phyloP scores from a whole-genome alignment of 495 filamentous ascomycete genomes.

The Choiromyces venosus region DNA sequence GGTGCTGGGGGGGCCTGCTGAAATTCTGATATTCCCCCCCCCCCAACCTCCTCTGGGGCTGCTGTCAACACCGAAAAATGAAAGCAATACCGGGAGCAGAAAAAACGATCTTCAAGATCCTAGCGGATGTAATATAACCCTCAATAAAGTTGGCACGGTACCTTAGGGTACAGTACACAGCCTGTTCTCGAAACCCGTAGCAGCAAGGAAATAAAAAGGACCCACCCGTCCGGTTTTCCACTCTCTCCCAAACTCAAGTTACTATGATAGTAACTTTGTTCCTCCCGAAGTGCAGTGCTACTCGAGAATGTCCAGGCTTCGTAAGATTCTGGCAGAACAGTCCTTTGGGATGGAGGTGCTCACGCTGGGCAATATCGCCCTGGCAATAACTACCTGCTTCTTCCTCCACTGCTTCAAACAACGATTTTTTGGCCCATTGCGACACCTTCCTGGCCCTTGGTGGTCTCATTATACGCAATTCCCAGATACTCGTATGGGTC shows the following conservation, averaged over 20 bases:
- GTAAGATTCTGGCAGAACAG: background rate
- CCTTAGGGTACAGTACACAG: no score
- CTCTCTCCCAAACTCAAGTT: background rate
- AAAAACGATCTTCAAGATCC: background rate
- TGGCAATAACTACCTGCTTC: no score
- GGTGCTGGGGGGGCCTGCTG: no score
- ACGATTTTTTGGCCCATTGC: constrained; percentile 13
- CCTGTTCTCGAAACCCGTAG: background rate
- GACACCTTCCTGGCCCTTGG: constrained; percentile 19
- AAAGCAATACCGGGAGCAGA: background rate
- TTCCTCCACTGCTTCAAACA: no score
- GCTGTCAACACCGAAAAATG: background rate
- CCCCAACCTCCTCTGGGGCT: no score
- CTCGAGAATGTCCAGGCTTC: background rate
- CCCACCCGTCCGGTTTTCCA: background rate
- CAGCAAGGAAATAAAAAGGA: background rate
- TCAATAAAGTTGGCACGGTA: background rate
- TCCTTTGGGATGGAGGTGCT: no score
- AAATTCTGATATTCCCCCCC: background rate
- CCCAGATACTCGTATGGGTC: no score
- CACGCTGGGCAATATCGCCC: no score
- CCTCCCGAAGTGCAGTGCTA: no score
- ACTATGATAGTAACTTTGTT: no score
- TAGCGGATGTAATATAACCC: background rate
- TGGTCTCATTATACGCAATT: constrained; percentile 23